Percentiles rank a stretch among this genome's conserved stretches.
Evolutionary conservation across 805 yeast species (phyloP).

Genomic region (Pichia kluyveri): DNA sequence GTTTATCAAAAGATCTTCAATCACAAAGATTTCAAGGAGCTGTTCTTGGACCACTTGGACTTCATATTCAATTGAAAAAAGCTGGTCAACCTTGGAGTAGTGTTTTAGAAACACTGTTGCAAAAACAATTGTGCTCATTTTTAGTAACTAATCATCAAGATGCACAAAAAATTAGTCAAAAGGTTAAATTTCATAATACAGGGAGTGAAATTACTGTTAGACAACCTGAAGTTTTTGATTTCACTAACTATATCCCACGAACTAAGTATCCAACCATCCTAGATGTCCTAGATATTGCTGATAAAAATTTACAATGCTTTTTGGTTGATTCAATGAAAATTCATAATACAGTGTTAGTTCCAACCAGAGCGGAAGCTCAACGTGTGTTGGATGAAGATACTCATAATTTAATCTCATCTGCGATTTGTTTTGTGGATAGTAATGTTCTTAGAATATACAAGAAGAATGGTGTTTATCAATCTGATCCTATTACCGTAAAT

Average conservation of each 20-base stretch:
- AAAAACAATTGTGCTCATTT: conserved; percentile 47
- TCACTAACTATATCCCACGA: conserved; percentile 34
- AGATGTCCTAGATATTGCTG: conserved; percentile 50
- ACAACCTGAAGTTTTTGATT: conserved; percentile 50
- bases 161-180: conserved; percentile 31
- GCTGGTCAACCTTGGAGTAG: conserved; percentile 49
- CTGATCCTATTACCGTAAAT: conserved; percentile 20
- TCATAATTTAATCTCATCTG: conserved; percentile 16
- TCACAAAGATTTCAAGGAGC: conserved; percentile 30
- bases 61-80: conserved; percentile 44
- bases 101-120: conserved; percentile 48
- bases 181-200: conserved; percentile 26
- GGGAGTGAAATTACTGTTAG: conserved; percentile 40
- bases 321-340: conserved; percentile 55
- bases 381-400: conserved; percentile 27
- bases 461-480: conserved; percentile 21
- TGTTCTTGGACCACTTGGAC: conserved; percentile 82
- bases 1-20: conserved; percentile 34
- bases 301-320: conserved; percentile 47
- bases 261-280: conserved; percentile 37
- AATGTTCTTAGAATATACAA: conserved; percentile 19
- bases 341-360: conserved; percentile 49
- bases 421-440: conserved; percentile 18
- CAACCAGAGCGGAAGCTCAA: conserved; percentile 45
- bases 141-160: conserved; percentile 58